Base-by-base conservation (phyloP, 805 yeast genomes). In the Saccharomyces eubayanus region DNA sequence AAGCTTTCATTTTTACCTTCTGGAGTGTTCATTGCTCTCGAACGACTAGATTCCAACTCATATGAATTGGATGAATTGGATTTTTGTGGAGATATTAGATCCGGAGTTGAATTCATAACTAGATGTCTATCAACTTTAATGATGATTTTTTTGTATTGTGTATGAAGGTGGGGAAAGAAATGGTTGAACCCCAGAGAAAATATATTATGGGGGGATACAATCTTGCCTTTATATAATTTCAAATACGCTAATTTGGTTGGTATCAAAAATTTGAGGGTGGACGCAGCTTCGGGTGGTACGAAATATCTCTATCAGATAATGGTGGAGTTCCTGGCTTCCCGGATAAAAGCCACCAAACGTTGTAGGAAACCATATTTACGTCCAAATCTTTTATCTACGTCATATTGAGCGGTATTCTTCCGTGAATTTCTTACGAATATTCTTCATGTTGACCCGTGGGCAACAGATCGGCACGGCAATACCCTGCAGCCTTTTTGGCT, bases 341-440 rank as follows among this genome's bases (percentile, higher is more conserved):
- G 43, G 43, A 36, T n/a, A 36, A 36, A 16, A 36, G 43, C 24
- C 11, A 16, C 16, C 43, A 36, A 36, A 36, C 10, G 24, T 16
- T 21, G 43, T 55, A 78, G 65, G 71, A 84, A 75, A 73, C 82
- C 77, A 83, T 83, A 79, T 49, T 79, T 74, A 59, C 84, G 82
- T 53, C 79, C 83, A 46, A 78, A 69, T 53, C 83, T 81, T 54
- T 77, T 74, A 41, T 83, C 77, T 74, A 82, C 74, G 54, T 77
- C 77, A 63, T 65, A 62, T 24, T 59, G 75, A 79, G 70, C 76
- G 53, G 68, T 80, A 64, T 69, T 83, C 78, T 68, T 82, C 80
- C 74, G 86, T 77, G 60, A 82, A 74, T 66, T 86, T 10, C n/a
- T 31, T 14, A 31, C n/a, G 41, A 16, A 16, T 36, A 36, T 36